phyloP scores from a whole-genome alignment of 257 asterid species.

The Salvia splendens region DNA sequence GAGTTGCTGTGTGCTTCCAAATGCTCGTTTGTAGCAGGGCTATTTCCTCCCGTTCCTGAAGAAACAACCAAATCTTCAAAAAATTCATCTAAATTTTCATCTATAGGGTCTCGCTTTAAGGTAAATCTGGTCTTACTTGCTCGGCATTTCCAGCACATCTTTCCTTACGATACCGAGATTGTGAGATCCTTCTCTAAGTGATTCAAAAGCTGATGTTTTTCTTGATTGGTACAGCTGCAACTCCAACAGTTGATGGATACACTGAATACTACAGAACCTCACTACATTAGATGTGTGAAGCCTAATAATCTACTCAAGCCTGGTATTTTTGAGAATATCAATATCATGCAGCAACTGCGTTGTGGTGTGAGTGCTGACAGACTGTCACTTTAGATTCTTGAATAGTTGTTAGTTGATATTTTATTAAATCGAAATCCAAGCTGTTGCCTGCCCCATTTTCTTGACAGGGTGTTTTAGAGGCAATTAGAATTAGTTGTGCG shows the following conservation, averaged over 20 bases:
- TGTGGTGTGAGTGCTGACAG: conserved; percentile 83
- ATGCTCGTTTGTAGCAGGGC: conserved; percentile 82
- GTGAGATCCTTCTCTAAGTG: conserved; percentile 19
- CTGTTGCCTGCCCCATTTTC: conserved; percentile 10
- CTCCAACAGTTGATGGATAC: conserved; percentile 98
- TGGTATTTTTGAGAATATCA: conserved; percentile 82
- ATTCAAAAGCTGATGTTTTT: conserved; percentile 36
- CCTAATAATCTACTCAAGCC: conserved; percentile 96
- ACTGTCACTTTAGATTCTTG: conserved; percentile 18
- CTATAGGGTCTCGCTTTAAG: conserved; percentile 96
- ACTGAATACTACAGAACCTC: conserved; percentile 93
- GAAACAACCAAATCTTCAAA: conserved; percentile 77
- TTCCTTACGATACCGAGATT: conserved; percentile 11
- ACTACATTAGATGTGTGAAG: conserved; percentile 96
- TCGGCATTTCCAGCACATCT: conserved; percentile 6
- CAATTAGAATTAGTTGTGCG: conserved; percentile 97
- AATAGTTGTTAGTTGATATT: conserved; percentile 2
- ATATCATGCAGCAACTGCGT: conserved; percentile 93
- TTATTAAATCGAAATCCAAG: conserved; percentile 3
- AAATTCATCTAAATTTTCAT: conserved; percentile 96
- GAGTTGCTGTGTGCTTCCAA: conserved; percentile 76
- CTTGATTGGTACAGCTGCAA: conserved; percentile 66
- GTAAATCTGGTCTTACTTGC: conserved; percentile 38
- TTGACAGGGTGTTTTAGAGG: conserved; percentile 88
- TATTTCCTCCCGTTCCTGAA: conserved; percentile 83